Percentiles rank a stretch among this genome's conserved stretches.
These are phyloP conservation scores for Cytospora mali DNA, from an alignment of 2,329 filamentous ascomycete genomes.

Conservation along the genomic window DNA sequence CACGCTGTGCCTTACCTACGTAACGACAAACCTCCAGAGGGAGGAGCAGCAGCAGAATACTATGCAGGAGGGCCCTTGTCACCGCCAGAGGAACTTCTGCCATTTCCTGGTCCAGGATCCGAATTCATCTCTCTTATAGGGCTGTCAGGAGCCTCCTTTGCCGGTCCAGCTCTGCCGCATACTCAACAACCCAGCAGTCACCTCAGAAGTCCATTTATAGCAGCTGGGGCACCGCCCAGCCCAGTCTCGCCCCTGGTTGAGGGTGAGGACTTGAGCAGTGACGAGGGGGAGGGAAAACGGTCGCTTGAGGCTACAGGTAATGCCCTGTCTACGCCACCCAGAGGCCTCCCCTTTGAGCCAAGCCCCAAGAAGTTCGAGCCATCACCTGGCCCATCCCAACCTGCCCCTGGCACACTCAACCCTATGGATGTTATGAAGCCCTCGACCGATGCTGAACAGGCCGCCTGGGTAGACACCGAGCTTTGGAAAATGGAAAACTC, in stretches of 20 bases:
- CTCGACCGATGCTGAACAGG: conserved; percentile 40
- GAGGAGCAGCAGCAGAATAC: conserved; percentile 34
- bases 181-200: not conserved
- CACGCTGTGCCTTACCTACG: conserved; percentile 26
- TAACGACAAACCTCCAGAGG: conserved; percentile 29
- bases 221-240: conserved; percentile 22
- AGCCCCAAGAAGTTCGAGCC: conserved; percentile 31
- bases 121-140: conserved; percentile 25
- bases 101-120: conserved; percentile 7
- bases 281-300: conserved; percentile 14
- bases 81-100: conserved; percentile 28
- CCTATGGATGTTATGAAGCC: conserved; percentile 58
- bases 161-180: conserved; percentile 18
- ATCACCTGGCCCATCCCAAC: conserved; percentile 35
- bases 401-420: conserved; percentile 53
- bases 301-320: conserved; percentile 12
- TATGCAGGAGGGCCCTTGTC: conserved; percentile 34
- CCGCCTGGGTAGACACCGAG: conserved; percentile 39
- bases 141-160: conserved; percentile 20
- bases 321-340: conserved; percentile 23
- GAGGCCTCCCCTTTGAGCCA: conserved; percentile 17
- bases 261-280: conserved; percentile 25
- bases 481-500: conserved; percentile 40
- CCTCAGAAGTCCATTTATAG: conserved; percentile 16
- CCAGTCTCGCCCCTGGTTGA: conserved; percentile 20